Percentiles rank a stretch among this genome's conserved stretches.
Conservation (phyloP, 2,329 filamentous ascomycete genomes). For the Daldinia eschscholtzii region DNA sequence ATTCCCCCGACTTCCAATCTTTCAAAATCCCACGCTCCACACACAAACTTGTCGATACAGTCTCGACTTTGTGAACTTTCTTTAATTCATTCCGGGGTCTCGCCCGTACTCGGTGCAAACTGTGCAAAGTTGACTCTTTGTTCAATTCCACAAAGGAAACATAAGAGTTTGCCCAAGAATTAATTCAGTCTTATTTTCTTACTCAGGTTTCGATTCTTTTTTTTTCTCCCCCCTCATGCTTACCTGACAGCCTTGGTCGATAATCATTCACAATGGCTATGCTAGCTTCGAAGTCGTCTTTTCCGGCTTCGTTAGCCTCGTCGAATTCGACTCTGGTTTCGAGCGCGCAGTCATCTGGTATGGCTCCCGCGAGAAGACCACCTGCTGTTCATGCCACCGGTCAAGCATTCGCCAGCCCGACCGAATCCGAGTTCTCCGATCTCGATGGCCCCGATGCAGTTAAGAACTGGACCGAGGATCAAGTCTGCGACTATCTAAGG, state of each 20-base stretch:
- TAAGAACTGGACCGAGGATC: conserved; percentile 91
- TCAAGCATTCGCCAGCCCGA: conserved; percentile 81
- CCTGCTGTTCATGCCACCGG: conserved; percentile 63
- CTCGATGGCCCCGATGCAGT: conserved; percentile 80
- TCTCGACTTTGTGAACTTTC: conserved; percentile 34
- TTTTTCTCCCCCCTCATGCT: conserved; percentile 32
- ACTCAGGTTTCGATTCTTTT: conserved; percentile 9
- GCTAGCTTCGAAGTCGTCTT: conserved; percentile 80
- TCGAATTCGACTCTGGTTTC: conserved; percentile 60
- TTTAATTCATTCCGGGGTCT: conserved; percentile 38
- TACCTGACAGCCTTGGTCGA: conserved; percentile 37
- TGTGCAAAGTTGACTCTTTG: conserved; percentile 29
- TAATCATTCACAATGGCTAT: conserved; percentile 72
- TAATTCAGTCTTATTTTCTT: conserved; percentile 17
- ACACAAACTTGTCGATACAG: conserved; percentile 32
- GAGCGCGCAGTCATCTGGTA: conserved; percentile 62
- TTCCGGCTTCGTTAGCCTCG: conserved; percentile 68
- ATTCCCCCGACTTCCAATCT: conserved; percentile 33
- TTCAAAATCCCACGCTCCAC: conserved; percentile 31
- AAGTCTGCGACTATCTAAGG: conserved; percentile 89
- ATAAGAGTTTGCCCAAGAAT: conserved; percentile 30
- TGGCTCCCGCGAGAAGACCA: conserved; percentile 65
- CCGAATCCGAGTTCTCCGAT: conserved; percentile 93
- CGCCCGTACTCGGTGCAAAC: conserved; percentile 18
- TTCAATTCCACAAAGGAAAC: conserved; percentile 18